Evolutionary conservation across 1,139 yeast species (phyloP).

Genomic region (Pichia sp.): DNA sequence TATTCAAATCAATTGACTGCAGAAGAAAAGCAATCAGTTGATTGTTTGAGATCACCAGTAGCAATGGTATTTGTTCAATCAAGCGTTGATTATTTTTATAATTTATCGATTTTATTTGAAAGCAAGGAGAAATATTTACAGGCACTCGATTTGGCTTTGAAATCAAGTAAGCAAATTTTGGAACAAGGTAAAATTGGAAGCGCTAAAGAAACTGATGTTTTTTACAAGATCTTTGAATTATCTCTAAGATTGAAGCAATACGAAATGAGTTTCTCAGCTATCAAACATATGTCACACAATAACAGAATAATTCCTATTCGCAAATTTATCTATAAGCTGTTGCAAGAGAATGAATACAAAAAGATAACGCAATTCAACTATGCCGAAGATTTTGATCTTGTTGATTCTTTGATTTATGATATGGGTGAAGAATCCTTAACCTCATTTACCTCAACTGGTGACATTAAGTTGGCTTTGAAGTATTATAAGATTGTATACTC

Average conservation of each 20-base stretch:
- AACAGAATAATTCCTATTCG: conserved; percentile 19
- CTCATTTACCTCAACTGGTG: conserved; percentile 11
- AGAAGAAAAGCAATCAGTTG: conserved; percentile 10
- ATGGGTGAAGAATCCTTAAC: conserved; percentile 18
- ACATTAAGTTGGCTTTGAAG: conserved; percentile 27
- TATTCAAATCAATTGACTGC: conserved; percentile 9
- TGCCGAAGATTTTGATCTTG: conserved; percentile 20
- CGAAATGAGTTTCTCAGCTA: conserved; percentile 20
- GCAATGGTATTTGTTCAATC: conserved; percentile 14
- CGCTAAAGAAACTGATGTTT: conserved; percentile 15
- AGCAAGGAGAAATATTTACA: conserved; percentile 10
- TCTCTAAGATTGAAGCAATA: conserved; percentile 22
- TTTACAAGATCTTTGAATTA: conserved; percentile 21
- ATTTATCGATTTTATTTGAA: conserved; percentile 19
- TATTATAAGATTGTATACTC: conserved; percentile 48
- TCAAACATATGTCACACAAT: conserved; percentile 18
- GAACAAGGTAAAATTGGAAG: conserved; percentile 8
- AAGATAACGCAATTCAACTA: conserved; percentile 21
- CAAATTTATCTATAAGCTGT: conserved; percentile 22
- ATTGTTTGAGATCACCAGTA: conserved; percentile 8
- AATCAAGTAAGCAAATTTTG: conserved; percentile 16
- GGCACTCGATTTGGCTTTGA: conserved; percentile 19
- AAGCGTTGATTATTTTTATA: conserved; percentile 17
- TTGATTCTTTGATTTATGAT: conserved; percentile 23
- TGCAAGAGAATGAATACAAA: conserved; percentile 19